These are phyloP conservation scores for Ascochyta lentis DNA, from an alignment of 2,329 filamentous ascomycete genomes.

Conservation along the genomic window DNA sequence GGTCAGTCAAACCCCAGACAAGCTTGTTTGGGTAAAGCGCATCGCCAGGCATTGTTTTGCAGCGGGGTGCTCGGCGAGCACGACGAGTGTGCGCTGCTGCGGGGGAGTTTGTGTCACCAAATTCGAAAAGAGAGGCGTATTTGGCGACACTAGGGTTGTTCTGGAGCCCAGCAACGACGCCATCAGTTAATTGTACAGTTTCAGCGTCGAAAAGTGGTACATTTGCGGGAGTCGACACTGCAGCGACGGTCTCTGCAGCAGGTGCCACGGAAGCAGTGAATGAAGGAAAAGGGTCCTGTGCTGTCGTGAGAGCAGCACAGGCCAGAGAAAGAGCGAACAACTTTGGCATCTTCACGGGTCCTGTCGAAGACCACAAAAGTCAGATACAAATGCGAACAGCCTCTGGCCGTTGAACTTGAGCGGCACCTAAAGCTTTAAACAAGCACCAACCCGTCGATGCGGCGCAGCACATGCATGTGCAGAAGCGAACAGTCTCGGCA, in stretches of 20 bases:
- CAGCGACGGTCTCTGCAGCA: conserved; percentile 33
- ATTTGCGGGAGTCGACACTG: conserved; percentile 27
- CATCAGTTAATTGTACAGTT: conserved; percentile 35
- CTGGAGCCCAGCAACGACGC: conserved; percentile 28
- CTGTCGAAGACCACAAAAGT: background rate
- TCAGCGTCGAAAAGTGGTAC: conserved; percentile 31
- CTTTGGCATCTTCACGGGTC: conserved; percentile 22
- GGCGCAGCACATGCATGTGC: background rate
- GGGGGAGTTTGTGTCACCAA: conserved; percentile 27
- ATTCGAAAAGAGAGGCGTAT: conserved; percentile 47
- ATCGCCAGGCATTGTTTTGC: conserved; percentile 42
- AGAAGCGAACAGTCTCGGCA: background rate
- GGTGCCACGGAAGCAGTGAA: conserved; percentile 28
- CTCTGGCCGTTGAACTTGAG: background rate
- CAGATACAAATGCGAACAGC: conserved; percentile 1
- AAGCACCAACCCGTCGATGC: background rate
- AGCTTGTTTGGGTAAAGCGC: conserved; percentile 29
- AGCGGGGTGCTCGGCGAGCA: conserved; percentile 20
- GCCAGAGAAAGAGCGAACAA: conserved; percentile 21
- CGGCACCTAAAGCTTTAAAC: background rate
- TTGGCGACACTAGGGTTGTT: conserved; percentile 24
- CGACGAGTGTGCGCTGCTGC: conserved; percentile 12
- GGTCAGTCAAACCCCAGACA: conserved; percentile 30
- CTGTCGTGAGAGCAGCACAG: conserved; percentile 22
- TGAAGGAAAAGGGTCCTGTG: conserved; percentile 27